Base-by-base conservation (phyloP, 2,329 filamentous ascomycete species). In the Beauveria medogensis region DNA sequence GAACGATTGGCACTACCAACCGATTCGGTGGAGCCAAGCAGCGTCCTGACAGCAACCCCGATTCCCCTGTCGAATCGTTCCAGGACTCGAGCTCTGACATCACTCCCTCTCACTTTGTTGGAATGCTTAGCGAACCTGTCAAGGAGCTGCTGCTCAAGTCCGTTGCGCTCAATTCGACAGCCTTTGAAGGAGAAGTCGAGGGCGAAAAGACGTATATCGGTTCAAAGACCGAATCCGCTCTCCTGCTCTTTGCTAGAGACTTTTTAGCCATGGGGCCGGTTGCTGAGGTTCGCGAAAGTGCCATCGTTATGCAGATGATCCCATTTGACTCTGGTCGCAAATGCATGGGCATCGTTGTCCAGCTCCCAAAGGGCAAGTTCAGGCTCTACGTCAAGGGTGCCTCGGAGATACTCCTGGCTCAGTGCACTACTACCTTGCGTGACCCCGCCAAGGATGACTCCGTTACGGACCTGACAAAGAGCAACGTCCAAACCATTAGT, bases 311-410 rank as follows among this genome's bases (percentile, higher is more conserved):
- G 44, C 88, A 91, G 68, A 76, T 91, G 52, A 83, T 91, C 63
- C 89, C 89, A 0, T 91, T 92, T 65, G 88, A 91, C 69, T 91
- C 89, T 37, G 80, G 82, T 10, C 83, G 88, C 65, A 92, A 91
- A 70, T 91, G 88, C 68, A 87, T 87, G 84, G 84, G 83, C 55
- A 75, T 85, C 28, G 81, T 86, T 16, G 74, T 82, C 6, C 76
- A 79, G 65, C 77, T 81, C 0, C 74, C 78, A 1, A 75, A 78
- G 47, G 82, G 82, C 44, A 72, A 73, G 54, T 81, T 80, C 18
- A 77, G 84, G 44, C 76, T 87, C 1, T 84, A 81, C 63, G 79
- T 87, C 70, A 87, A 87, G 73, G 84, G 84, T 63, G 84, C 84
- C 22, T 86, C 84, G 0, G 84, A 87, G 68, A 87, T 87, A 61